Evolutionary conservation across 2,329 filamentous ascomycete species (phyloP).

Genomic region (Penicillium sp.): DNA sequence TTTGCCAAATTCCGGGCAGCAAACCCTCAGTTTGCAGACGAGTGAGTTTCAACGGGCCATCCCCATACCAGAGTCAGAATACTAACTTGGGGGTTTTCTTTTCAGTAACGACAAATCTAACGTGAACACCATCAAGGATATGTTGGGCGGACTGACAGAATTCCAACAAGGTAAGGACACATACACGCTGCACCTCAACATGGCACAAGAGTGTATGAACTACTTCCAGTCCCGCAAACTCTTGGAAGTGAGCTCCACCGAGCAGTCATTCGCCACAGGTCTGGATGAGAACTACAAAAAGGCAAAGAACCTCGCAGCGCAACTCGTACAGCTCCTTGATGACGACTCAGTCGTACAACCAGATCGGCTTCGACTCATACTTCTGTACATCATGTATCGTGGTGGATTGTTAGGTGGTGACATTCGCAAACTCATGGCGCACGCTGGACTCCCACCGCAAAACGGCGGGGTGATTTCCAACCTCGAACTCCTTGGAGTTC

Average conservation of each 20-base stretch:
- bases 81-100: slow-evolving; percentile 3
- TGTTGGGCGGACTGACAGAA: slow-evolving; percentile 90
- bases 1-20: slow-evolving; percentile 88
- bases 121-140: slow-evolving; percentile 90
- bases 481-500: slow-evolving; percentile 76
- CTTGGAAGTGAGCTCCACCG: slow-evolving; percentile 78
- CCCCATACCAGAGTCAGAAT: neutral
- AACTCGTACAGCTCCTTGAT: slow-evolving; percentile 83
- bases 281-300: slow-evolving; percentile 90
- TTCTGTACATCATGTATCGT: slow-evolving; percentile 81
- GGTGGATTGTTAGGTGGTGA: slow-evolving; percentile 83
- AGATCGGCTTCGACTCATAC: slow-evolving; percentile 80
- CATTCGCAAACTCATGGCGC: slow-evolving; percentile 76
- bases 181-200: slow-evolving; percentile 89
- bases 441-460: slow-evolving; percentile 72
- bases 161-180: slow-evolving; percentile 95
- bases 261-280: slow-evolving; percentile 89
- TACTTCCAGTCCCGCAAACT: slow-evolving; percentile 83
- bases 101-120: slow-evolving; percentile 64
- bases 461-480: slow-evolving; percentile 71
- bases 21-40: slow-evolving; percentile 87
- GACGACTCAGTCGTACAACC: slow-evolving; percentile 69
- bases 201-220: slow-evolving; percentile 97
- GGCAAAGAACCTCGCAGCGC: slow-evolving; percentile 82
- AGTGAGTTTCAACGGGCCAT: slow-evolving; percentile 36